Evolutionary conservation across 2,329 filamentous ascomycete species (phyloP).

Genomic region (Ophiostoma ulmi): DNA sequence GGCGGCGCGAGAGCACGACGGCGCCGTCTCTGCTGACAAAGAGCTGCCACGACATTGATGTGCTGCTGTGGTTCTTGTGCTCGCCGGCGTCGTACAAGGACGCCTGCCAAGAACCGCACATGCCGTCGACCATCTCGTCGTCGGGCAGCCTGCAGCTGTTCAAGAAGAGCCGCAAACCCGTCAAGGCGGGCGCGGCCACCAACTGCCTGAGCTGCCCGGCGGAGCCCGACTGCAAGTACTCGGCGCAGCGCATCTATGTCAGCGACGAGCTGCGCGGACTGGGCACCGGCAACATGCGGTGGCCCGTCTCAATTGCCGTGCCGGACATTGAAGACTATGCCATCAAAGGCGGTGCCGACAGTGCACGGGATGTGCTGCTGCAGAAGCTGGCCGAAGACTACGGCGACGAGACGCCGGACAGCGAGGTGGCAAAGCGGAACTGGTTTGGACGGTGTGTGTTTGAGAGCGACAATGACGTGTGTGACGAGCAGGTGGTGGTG

Average conservation of each 20-base stretch:
- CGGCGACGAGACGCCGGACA: slow-evolving; percentile 43
- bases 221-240: slow-evolving; percentile 74
- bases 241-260: slow-evolving; percentile 75
- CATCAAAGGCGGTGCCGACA: slow-evolving; percentile 39
- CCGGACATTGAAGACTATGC: slow-evolving; percentile 83
- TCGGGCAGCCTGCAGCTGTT: slow-evolving; percentile 75
- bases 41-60: slow-evolving; percentile 92
- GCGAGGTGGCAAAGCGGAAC: slow-evolving; percentile 49
- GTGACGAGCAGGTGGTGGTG: slow-evolving; percentile 86
- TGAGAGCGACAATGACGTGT: slow-evolving; percentile 88
- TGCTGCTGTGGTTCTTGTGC: slow-evolving; percentile 84
- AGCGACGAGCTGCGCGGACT: slow-evolving; percentile 52
- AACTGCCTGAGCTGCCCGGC: slow-evolving; percentile 81
- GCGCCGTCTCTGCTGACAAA: slow-evolving; percentile 85
- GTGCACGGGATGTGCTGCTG: slow-evolving; percentile 43
- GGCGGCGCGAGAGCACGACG: slow-evolving; percentile 73
- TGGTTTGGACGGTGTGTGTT: slow-evolving; percentile 96
- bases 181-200: slow-evolving; percentile 66
- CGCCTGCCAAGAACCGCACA: slow-evolving; percentile 51
- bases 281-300: slow-evolving; percentile 60
- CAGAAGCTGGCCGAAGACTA: slow-evolving; percentile 48
- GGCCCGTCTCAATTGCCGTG: slow-evolving; percentile 86
- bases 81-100: slow-evolving; percentile 54
- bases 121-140: slow-evolving; percentile 71
- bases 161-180: slow-evolving; percentile 68